Evolutionary conservation across 2,329 filamentous ascomycete species (phyloP), one percentile per base, ranked within the genome.

Genomic region (Hypoxylon sp.): DNA sequence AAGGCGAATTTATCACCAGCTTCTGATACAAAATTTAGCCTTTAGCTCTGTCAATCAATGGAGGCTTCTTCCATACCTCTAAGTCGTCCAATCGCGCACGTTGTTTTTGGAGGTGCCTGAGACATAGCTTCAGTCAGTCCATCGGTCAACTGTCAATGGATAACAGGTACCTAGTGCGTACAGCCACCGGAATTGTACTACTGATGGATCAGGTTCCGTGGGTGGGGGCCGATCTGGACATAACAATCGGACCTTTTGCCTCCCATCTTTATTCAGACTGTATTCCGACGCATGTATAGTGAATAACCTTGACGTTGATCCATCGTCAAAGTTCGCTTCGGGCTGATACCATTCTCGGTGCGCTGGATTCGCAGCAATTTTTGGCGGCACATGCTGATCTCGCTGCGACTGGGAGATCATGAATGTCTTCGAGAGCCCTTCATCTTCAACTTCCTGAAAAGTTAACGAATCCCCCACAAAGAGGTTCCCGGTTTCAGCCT

Each of bases 251-350:
- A 54, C 20, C 14, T 45, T 54, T 20, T 54, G 26, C 38, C 26
- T 33, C 18, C 51, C 38, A n/a, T 54, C 51, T 45, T 54, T 54
- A 44, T 44, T 54, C 28, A 54, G 30, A 45, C 51, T 54, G 18
- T 54, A 54, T 12, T 54, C 51, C 5, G 51, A 54, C 33, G 51
- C 51, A 11, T 54, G 51, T 44, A 54, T 33, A n/a, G 16, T 9
- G 16, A 45, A 33, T 9, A 45, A 18, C 18, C n/a, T 54, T 11
- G 28, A 45, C 4, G 16, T 9, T 2, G 28, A 45, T 33, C 38
- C 38, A 24, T 54, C 51, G 4, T 45, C 51, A n/a, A 45, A 45
- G 3, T 16, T 16, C 9, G 22, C 5, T 22, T 54, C 51, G 32
- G 38, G 40, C 18, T 54, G 51, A n/a, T 33, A 30, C 51, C 51